These are phyloP conservation scores for Thelephora terrestris DNA, from an alignment of 1,284 basidiomycete species.

Conservation along the genomic window DNA sequence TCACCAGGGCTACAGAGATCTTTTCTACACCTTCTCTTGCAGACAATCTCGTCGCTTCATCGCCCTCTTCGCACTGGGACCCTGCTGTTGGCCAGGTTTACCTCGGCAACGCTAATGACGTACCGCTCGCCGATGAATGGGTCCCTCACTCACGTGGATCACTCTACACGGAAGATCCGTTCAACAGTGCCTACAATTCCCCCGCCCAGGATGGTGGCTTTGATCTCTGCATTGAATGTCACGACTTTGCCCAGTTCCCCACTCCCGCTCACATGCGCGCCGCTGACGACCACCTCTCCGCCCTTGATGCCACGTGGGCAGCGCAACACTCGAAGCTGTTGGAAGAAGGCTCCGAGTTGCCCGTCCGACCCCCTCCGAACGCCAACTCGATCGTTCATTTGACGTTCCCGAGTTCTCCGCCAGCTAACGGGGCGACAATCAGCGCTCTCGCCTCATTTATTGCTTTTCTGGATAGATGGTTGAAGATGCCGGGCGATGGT, in stretches of 20 bases:
- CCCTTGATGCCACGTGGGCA: conserved; percentile 52
- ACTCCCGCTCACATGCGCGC: conserved; percentile 48
- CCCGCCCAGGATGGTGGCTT: conserved; percentile 54
- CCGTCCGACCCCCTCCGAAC: conserved; percentile 56
- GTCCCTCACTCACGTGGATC: conserved; percentile 17
- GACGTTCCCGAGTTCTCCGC: conserved; percentile 59
- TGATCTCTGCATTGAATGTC: conserved; percentile 81
- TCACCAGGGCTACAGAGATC: conserved; percentile 82
- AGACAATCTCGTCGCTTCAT: conserved; percentile 21
- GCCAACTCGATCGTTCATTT: conserved; percentile 64
- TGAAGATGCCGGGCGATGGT: not conserved
- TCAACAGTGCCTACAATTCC: conserved; percentile 48
- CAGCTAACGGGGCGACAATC: conserved; percentile 36
- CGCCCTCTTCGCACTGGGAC: conserved; percentile 38
- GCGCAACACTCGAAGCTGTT: conserved; percentile 25
- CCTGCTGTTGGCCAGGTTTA: conserved; percentile 54
- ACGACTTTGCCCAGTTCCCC: conserved; percentile 67
- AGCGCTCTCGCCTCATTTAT: conserved; percentile 46
- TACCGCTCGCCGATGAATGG: conserved; percentile 31
- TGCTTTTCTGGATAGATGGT: conserved; percentile 40
- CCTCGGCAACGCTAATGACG: conserved; percentile 72
- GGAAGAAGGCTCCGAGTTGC: conserved; percentile 22
- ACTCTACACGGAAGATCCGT: conserved; percentile 32
- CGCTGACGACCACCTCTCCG: conserved; percentile 60
- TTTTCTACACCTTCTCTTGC: conserved; percentile 29